Evolutionary conservation across 2,329 filamentous ascomycete species (phyloP).

Genomic region (Blastomyces parvus): DNA sequence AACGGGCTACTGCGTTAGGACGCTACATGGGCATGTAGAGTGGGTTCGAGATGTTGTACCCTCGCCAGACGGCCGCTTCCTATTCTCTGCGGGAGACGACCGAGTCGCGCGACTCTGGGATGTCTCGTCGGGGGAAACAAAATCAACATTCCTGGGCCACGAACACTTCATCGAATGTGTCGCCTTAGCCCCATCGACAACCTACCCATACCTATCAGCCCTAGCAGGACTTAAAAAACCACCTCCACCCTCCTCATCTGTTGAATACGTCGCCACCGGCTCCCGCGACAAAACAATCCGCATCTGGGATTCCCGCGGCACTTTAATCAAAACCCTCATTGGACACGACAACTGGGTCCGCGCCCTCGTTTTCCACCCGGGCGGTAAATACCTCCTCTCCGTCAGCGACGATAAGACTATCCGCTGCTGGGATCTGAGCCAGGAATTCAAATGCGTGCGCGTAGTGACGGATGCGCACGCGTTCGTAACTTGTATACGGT

Average conservation of each 20-base stretch:
- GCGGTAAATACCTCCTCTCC: conserved; percentile 79
- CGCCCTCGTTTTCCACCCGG: conserved; percentile 77
- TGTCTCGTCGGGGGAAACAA: conserved; percentile 62
- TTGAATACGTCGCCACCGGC: conserved; percentile 84
- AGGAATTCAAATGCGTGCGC: conserved; percentile 85
- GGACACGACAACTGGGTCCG: conserved; percentile 96
- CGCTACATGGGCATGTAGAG: conserved; percentile 72
- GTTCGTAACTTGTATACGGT: conserved; percentile 77
- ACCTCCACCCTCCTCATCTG: conserved; percentile 61
- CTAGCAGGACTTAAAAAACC: conserved; percentile 77
- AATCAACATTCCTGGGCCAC: conserved; percentile 72
- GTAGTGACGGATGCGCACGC: conserved; percentile 65
- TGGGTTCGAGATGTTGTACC: conserved; percentile 88
- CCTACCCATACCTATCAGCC: conserved; percentile 66
- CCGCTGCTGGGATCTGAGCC: conserved; percentile 84
- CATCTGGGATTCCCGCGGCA: conserved; percentile 79
- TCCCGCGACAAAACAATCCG: conserved; percentile 84
- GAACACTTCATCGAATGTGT: conserved; percentile 83
- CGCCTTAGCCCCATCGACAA: conserved; percentile 67
- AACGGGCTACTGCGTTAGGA: conserved; percentile 85
- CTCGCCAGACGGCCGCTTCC: conserved; percentile 70
- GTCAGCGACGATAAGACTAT: conserved; percentile 86
- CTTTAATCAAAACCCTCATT: conserved; percentile 69
- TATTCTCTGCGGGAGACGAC: conserved; percentile 76
- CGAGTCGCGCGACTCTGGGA: conserved; percentile 80